These are phyloP conservation scores for Populus simonii DNA, from an alignment of 345 rosid species.

Conservation along the genomic window DNA sequence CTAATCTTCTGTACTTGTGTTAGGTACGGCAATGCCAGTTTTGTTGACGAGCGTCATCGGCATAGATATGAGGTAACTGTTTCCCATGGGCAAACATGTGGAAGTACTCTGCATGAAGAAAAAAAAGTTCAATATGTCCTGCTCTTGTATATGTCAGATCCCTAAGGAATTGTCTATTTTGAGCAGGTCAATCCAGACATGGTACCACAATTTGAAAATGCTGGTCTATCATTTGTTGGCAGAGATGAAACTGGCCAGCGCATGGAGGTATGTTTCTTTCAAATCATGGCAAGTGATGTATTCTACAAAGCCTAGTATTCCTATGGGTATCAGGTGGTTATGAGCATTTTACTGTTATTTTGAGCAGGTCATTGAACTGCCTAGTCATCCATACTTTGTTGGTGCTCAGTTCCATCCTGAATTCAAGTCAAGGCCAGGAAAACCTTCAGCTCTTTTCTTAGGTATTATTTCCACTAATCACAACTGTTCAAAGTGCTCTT, in stretches of 20 bases:
- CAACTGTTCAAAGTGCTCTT: neutral
- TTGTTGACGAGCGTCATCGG: conserved; percentile 81
- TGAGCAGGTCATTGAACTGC: conserved; percentile 55
- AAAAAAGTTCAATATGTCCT: neutral
- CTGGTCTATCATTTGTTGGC: conserved; percentile 88
- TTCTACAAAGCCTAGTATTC: neutral
- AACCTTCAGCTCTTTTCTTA: conserved; percentile 82
- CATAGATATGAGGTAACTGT: conserved; percentile 87
- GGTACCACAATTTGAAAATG: conserved; percentile 64
- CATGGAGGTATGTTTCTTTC: conserved; percentile 58
- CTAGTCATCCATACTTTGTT: conserved; percentile 59
- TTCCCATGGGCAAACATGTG: neutral
- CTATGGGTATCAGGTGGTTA: neutral
- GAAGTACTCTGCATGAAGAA: neutral
- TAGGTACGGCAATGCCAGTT: conserved; percentile 63
- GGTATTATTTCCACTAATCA: conserved; percentile 38
- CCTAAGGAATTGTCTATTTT: conserved; percentile 4
- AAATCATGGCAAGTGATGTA: neutral
- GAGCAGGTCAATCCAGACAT: conserved; percentile 81
- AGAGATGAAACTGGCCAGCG: conserved; percentile 85
- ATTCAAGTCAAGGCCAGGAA: conserved; percentile 91
- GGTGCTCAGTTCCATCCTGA: conserved; percentile 96
- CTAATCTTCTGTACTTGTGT: conserved; percentile 4
- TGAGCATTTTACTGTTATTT: neutral
- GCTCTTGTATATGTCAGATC: neutral